These are phyloP conservation scores for Epicoccum sorghinum DNA, from an alignment of 2,329 filamentous ascomycete species.

Conservation along the genomic window DNA sequence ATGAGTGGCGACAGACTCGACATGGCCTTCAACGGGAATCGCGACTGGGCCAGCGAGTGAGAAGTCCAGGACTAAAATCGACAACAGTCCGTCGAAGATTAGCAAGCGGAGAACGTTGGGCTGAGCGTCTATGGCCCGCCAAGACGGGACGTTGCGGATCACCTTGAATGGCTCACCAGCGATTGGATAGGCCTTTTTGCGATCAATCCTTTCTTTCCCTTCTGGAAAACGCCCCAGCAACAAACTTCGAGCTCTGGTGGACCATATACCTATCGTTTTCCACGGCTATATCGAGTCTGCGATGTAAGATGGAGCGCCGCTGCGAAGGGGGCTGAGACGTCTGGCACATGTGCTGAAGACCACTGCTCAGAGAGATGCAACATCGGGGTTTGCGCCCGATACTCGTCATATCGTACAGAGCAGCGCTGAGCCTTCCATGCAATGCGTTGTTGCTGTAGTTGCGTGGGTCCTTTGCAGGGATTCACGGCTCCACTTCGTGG, in stretches of 20 bases:
- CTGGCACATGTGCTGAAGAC: constrained; percentile 11
- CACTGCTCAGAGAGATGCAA: constrained; percentile 25
- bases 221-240: background rate
- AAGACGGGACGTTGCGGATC: constrained; percentile 15
- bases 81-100: constrained; percentile 5
- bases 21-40: constrained; percentile 3
- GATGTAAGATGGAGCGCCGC: background rate
- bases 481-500: constrained; percentile 4
- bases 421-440: constrained; percentile 1
- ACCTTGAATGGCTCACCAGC: background rate
- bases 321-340: constrained; percentile 32
- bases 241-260: background rate
- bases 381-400: constrained; percentile 20
- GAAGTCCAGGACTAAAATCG: background rate
- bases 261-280: background rate
- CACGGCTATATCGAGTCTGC: no score
- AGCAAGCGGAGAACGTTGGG: constrained; percentile 13
- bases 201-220: background rate
- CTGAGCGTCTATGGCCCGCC: constrained; percentile 7
- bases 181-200: background rate
- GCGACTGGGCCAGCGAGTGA: constrained; percentile 4
- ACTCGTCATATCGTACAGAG: constrained; percentile 14
- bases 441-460: constrained; percentile 7
- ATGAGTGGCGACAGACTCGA: background rate
- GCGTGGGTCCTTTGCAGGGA: constrained; percentile 19